Percentiles rank a stretch among this genome's conserved stretches.
These are phyloP conservation scores for Globisporangium nunn DNA, from an alignment of 352 stramenopile species.

Conservation along the genomic window DNA sequence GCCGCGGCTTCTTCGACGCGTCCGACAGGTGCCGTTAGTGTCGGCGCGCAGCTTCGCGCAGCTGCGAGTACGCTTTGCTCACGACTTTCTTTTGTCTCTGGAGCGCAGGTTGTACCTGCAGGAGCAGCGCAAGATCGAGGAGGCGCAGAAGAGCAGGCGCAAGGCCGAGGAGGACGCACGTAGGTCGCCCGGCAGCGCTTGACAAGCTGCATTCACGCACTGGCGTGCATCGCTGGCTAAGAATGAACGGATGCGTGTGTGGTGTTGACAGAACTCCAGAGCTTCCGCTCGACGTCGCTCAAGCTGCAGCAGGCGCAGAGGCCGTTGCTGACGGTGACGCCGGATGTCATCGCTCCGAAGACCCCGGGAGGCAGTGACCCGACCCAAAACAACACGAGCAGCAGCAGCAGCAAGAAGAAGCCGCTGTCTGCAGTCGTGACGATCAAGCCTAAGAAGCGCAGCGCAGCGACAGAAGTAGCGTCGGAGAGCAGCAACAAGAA, in stretches of 20 bases:
- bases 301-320: constrained; percentile 47
- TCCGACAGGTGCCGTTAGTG: constrained; percentile 35
- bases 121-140: constrained; percentile 52
- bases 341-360: constrained; percentile 4
- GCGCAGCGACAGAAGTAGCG: not conserved
- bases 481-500: constrained; percentile 17
- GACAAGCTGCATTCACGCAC: not conserved
- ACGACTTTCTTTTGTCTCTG: not conserved
- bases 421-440: constrained; percentile 18
- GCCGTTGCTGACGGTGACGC: constrained; percentile 13
- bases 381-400: not conserved
- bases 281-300: constrained; percentile 51
- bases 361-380: not conserved
- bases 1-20: constrained; percentile 59
- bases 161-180: constrained; percentile 24
- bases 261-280: constrained; percentile 35
- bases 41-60: no score
- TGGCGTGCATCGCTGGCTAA: not conserved
- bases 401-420: constrained; percentile 8
- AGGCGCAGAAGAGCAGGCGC: constrained; percentile 25
- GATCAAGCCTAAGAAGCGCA: constrained; percentile 56
- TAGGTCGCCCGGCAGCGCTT: constrained; percentile 12
- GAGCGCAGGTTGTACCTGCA: constrained; percentile 40
- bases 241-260: not conserved
- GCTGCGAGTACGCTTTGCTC: no score